Percentiles rank a stretch among this genome's conserved stretches.
These are phyloP conservation scores for Pyrenophora graminea DNA, from an alignment of 2,329 filamentous ascomycete species.

Conservation along the genomic window DNA sequence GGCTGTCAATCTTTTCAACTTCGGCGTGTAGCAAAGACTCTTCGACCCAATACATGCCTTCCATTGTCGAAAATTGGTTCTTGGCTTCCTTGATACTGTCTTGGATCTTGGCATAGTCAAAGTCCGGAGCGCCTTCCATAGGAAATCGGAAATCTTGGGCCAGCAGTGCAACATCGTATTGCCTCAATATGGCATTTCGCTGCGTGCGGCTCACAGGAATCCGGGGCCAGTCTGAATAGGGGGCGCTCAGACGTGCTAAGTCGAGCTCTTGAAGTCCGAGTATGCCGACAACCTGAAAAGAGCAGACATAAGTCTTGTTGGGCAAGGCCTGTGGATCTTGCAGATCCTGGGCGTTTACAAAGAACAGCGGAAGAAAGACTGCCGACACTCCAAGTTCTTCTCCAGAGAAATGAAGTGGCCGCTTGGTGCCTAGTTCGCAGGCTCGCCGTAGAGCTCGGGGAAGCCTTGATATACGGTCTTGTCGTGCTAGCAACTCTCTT, in stretches of 20 bases:
- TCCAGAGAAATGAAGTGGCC: constrained; percentile 46
- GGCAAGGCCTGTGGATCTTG: constrained; percentile 20
- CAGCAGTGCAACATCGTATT: constrained; percentile 46
- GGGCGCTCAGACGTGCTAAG: constrained; percentile 36
- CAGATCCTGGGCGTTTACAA: constrained; percentile 40
- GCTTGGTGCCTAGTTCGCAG: constrained; percentile 43
- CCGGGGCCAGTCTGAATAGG: constrained; percentile 45
- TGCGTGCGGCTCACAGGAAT: constrained; percentile 41
- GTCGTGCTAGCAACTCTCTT: constrained; percentile 37
- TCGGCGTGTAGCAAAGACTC: constrained; percentile 33
- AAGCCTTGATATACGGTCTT: constrained; percentile 42
- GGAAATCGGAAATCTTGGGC: constrained; percentile 47
- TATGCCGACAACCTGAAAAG: constrained; percentile 47
- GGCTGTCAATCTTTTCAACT: constrained; percentile 35
- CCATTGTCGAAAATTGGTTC: constrained; percentile 44
- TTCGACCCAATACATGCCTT: constrained; percentile 46
- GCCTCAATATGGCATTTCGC: constrained; percentile 42
- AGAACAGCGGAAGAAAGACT: constrained; percentile 46
- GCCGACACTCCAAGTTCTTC: constrained; percentile 46
- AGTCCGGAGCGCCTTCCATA: constrained; percentile 45
- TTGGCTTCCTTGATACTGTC: constrained; percentile 43
- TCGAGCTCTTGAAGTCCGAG: constrained; percentile 48
- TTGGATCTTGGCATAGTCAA: constrained; percentile 43
- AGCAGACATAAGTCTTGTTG: constrained; percentile 43
- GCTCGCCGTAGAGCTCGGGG: constrained; percentile 44